phyloP scores from a whole-genome alignment of 805 yeast species.

The Wickerhamia fluorescens region DNA sequence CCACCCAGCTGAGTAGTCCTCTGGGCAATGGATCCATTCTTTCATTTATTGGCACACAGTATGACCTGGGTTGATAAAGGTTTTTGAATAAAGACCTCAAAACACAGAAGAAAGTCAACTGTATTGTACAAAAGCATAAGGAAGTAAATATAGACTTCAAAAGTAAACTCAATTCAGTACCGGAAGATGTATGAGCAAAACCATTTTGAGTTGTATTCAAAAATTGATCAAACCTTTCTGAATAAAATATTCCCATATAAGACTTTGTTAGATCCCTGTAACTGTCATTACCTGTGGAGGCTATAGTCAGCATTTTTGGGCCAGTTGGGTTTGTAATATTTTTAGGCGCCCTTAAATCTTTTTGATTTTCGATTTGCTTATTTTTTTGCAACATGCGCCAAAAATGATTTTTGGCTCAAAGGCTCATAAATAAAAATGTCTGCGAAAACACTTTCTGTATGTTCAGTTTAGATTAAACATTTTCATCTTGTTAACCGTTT shows the following conservation, averaged over 20 bases:
- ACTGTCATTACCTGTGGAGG: conserved; percentile 10
- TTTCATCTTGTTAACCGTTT: no score
- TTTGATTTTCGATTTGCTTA: no score
- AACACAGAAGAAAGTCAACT: conserved; percentile 36
- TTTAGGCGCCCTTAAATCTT: no score
- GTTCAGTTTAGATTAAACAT: no score
- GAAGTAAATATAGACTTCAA: conserved; percentile 52
- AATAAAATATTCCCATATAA: conserved; percentile 23
- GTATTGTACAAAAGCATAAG: conserved; percentile 44
- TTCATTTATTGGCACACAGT: conserved; percentile 33
- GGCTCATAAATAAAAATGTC: no score
- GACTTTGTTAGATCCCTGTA: conserved; percentile 20
- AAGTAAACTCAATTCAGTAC: conserved; percentile 50
- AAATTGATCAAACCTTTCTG: conserved; percentile 28
- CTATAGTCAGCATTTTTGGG: no score
- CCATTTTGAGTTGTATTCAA: conserved; percentile 51
- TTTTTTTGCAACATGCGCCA: no score
- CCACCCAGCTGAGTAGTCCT: conserved; percentile 53
- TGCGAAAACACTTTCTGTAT: no score
- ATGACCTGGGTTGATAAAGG: conserved; percentile 51
- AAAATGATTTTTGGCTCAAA: no score
- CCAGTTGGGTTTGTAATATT: no score
- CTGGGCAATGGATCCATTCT: conserved; percentile 31
- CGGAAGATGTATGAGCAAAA: conserved; percentile 50
- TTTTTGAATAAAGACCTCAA: conserved; percentile 22